Evolutionary conservation across 2,329 filamentous ascomycete species (phyloP).

Genomic region (Claviceps cyperi): DNA sequence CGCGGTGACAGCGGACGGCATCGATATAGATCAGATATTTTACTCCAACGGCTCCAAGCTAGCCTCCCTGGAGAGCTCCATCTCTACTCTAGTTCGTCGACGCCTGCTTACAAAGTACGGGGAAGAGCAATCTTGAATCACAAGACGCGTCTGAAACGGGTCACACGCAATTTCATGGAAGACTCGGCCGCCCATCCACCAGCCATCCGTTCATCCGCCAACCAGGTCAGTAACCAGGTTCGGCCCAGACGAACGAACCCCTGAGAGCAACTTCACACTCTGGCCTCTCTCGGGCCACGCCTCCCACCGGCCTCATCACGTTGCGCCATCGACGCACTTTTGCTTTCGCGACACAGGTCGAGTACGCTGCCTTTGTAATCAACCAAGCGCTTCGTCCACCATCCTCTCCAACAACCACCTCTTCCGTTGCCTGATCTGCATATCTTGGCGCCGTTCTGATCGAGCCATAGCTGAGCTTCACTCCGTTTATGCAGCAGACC

Average conservation of each 20-base stretch:
- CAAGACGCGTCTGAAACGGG: background rate
- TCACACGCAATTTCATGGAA: slow-evolving; percentile 3
- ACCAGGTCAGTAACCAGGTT: slow-evolving; percentile 2
- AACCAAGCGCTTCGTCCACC: background rate
- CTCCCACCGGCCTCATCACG: slow-evolving; percentile 1
- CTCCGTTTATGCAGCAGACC: slow-evolving; percentile 2
- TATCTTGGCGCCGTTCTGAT: slow-evolving; percentile 4
- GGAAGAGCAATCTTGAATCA: background rate
- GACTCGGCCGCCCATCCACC: background rate
- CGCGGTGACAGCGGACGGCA: background rate
- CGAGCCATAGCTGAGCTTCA: slow-evolving; percentile 5
- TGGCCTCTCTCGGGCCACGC: slow-evolving; percentile 4
- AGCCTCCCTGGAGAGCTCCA: background rate
- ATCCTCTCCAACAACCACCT: background rate
- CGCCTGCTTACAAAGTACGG: background rate
- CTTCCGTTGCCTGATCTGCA: background rate
- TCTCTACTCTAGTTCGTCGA: background rate
- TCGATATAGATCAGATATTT: background rate
- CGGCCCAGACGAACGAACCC: slow-evolving; percentile 3
- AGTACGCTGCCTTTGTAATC: slow-evolving; percentile 1
- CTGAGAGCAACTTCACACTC: slow-evolving; percentile 2
- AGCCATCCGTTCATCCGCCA: slow-evolving; percentile 1
- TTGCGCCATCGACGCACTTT: slow-evolving; percentile 3
- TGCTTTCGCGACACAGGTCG: slow-evolving; percentile 2
- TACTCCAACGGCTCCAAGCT: background rate